Evolutionary conservation across 2,329 filamentous ascomycete species (phyloP), one percentile per base, ranked within the genome.

Genomic region (Calonectria hongkongensis): DNA sequence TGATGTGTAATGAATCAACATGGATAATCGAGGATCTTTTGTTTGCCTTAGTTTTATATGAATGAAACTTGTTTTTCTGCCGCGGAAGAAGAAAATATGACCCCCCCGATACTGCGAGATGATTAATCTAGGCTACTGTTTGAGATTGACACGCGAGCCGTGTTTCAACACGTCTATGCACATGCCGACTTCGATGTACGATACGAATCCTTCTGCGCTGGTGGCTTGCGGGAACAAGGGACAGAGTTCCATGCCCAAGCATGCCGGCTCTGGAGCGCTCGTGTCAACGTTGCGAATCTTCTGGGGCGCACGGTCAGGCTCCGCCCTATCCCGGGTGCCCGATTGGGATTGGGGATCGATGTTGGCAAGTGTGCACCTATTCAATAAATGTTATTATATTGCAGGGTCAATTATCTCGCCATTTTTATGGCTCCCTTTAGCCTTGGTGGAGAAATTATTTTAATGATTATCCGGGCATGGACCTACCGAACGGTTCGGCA

Each of bases 311-410:
- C 84, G 85, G 78, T 92, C 89, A 0, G 92, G 91, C 82, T 93
- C 88, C 36, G 83, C 81, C 27, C 81, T 79, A 79, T 93, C 90
- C 27, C 87, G 87, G 47, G 87, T 79, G n/a, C 89, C 93, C 7
- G 86, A 91, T 21, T 86, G 85, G 7, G 86, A 91, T 21, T 86
- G 85, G 0, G 89, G 92, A 80, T 94, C 88, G 1, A 94, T 91
- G 76, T 95, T 95, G 25, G 93, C 93, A 76, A 95, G 82, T 77
- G 92, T 93, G 84, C 93, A 95, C 68, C 88, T 89, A n/a, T 21
- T 16, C 28, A 58, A 16, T 7, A 2, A 25, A 13, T 30, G 45
- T 28, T 30, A 51, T 15, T 18, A 3, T 18, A 21, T 39, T 47
- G 47, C 39, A 28, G 25, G 39, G 48, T 74, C 28, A 74, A 76